A percentile compares a stretch with the other conserved stretches of the same genome.
Conservation (phyloP, 805 yeast genomes). For the Yarrowia sp. region DNA sequence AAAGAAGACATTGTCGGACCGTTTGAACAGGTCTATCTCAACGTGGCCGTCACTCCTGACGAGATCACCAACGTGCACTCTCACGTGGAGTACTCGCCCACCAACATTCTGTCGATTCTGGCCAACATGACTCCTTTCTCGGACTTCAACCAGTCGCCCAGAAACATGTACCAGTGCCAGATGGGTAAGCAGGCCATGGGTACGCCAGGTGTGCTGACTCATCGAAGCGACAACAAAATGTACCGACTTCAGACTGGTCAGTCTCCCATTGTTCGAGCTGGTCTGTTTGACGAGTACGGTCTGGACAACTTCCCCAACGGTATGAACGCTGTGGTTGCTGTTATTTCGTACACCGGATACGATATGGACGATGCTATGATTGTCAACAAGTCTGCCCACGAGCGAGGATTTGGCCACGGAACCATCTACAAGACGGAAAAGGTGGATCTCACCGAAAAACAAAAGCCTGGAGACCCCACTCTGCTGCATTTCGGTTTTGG, state of each 20-base stretch:
- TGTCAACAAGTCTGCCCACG: slow-evolving; percentile 93
- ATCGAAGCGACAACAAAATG: slow-evolving; percentile 91
- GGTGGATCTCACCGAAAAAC: slow-evolving; percentile 69
- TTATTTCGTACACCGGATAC: slow-evolving; percentile 96
- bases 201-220: slow-evolving; percentile 93
- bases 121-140: slow-evolving; percentile 98
- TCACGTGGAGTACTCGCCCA: slow-evolving; percentile 94
- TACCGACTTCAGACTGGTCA: slow-evolving; percentile 93
- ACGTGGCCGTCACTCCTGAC: slow-evolving; percentile 88
- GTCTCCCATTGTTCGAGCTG: slow-evolving; percentile 94
- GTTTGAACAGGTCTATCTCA: slow-evolving; percentile 95
- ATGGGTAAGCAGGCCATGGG: slow-evolving; percentile 99
- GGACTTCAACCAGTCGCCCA: slow-evolving; percentile 97
- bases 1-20: slow-evolving; percentile 91
- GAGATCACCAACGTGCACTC: slow-evolving; percentile 82
- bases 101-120: slow-evolving; percentile 87
- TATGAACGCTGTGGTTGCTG: slow-evolving; percentile 97
- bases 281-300: slow-evolving; percentile 90
- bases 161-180: slow-evolving; percentile 99
- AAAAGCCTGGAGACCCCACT: slow-evolving; percentile 91
- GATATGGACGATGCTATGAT: slow-evolving; percentile 99
- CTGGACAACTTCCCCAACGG: slow-evolving; percentile 99
- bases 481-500: slow-evolving; percentile 95
- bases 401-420: slow-evolving; percentile 97
- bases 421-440: slow-evolving; percentile 93